Evolutionary conservation across 768 basidiomycete genomes (phyloP).

Genomic region (Tephrocybe sp.): DNA sequence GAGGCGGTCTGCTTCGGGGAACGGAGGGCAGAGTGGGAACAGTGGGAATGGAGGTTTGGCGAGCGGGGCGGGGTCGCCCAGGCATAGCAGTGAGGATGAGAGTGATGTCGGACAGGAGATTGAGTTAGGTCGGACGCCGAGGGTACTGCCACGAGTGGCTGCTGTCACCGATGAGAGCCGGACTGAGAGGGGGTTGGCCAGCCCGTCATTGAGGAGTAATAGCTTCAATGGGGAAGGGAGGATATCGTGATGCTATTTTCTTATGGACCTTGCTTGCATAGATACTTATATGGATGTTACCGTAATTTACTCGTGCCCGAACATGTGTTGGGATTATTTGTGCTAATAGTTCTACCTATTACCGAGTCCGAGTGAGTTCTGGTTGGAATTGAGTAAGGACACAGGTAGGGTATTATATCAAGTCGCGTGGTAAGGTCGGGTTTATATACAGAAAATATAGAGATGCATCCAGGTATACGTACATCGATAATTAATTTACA

Average conservation of each 20-base stretch:
- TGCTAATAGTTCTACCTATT: not conserved
- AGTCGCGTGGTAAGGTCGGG: not conserved
- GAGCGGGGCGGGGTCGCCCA: conserved; percentile 34
- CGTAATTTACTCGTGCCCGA: conserved; percentile 1
- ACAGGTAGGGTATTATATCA: too few species aligned
- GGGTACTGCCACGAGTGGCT: conserved; percentile 15
- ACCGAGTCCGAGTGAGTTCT: not conserved
- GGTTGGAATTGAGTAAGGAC: not conserved
- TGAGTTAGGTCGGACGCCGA: conserved; percentile 34
- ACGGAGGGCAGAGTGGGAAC: conserved; percentile 32
- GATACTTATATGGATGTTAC: conserved; percentile 8
- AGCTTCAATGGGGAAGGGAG: conserved; percentile 21
- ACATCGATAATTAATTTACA: conserved; percentile 10
- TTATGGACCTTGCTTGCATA: conserved; percentile 3
- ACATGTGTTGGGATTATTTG: not conserved
- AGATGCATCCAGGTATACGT: not conserved
- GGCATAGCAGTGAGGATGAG: conserved; percentile 39
- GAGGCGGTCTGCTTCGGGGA: conserved; percentile 42
- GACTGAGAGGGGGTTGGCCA: conserved; percentile 61
- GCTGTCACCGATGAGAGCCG: conserved; percentile 48
- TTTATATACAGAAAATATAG: not conserved
- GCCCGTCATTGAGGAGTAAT: conserved; percentile 53
- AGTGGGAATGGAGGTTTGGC: conserved; percentile 22
- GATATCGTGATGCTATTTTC: conserved; percentile 19
- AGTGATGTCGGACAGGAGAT: conserved; percentile 40